Base-by-base conservation (phyloP, 345 rosid genomes). In the Melastoma malabathricum region DNA sequence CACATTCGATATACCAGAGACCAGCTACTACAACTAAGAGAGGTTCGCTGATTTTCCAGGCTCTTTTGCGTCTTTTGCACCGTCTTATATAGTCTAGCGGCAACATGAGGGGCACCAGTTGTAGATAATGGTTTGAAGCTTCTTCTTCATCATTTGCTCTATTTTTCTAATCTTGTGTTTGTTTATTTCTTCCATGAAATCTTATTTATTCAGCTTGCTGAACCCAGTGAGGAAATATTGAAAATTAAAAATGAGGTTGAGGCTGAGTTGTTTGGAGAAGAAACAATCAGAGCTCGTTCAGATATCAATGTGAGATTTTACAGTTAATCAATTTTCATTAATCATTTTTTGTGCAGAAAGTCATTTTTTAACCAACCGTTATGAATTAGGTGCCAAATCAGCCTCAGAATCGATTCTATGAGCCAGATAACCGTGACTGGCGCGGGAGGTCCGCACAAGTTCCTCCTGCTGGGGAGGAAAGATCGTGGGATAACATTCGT, bases 351-450 rank as follows among this genome's bases (percentile, higher is more conserved):
- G n/a, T 51, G 13, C 12, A 29, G 43, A 13, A 23, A 34, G 47
- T 53, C 47, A 18, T 55, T 51, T 34, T 34, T 29, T 31, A 43
- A 38, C 27, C 19, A 43, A 14, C n/a, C 27, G 19, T 34, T 43
- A 55, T 44, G 39, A 25, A 13, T 13, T 29, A 82, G 95, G 67
- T 60, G 16, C 67, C 59, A 46, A 72, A 4, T 73, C 84, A 72
- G 68, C 18, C 60, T 65, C 90, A 59, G 64, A 66, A 55, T 62
- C 90, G 96, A 31, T 87, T 69, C 57, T 64, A 81, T 25, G 93
- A 92, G 72, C 75, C 81, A 23, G 96, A 87, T 69, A 92, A 68
- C 65, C 96, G 96, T 52, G 93, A 92, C 58, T 92, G 95, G 96
- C 95, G 82, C 54, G 74, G 60, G 22, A 95, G 95, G 59, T 57